Percentiles rank a stretch among this genome's conserved stretches.
phyloP scores from a whole-genome alignment of 306 rosid genomes.

The Hippophae rhamnoides region DNA sequence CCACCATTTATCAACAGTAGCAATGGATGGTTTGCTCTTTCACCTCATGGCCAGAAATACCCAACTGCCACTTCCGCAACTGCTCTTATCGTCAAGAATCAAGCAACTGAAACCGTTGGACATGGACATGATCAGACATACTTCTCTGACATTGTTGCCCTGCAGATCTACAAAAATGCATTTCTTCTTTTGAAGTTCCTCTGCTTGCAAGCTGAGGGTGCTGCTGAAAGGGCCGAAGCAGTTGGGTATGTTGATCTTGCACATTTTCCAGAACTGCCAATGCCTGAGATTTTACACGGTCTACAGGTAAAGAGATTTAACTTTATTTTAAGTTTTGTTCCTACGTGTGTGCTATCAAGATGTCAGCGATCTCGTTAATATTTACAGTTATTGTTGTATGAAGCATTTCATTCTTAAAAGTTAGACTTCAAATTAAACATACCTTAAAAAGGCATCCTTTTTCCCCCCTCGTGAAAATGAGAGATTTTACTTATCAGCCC shows the following conservation, averaged over 20 bases:
- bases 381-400: neutral
- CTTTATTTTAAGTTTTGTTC: neutral
- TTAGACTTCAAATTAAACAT: neutral
- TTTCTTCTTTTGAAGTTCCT: constrained; percentile 78
- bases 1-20: constrained; percentile 60
- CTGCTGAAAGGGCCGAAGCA: constrained; percentile 86
- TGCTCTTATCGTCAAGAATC: constrained; percentile 33
- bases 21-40: constrained; percentile 84
- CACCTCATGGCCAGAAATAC: constrained; percentile 50
- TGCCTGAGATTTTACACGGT: constrained; percentile 95
- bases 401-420: neutral
- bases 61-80: constrained; percentile 38
- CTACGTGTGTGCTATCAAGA: neutral
- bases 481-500: no score
- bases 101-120: constrained; percentile 33
- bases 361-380: neutral
- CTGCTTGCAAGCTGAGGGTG: constrained; percentile 86
- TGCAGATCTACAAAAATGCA: constrained; percentile 58
- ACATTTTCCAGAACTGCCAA: constrained; percentile 91
- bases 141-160: constrained; percentile 69
- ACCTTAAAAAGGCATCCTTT: neutral
- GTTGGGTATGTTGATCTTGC: constrained; percentile 85
- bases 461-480: no score
- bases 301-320: constrained; percentile 44
- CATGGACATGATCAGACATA: constrained; percentile 31